Base-by-base conservation (phyloP, 2,329 filamentous ascomycete species). In the Chrysosporium keratinophilum region DNA sequence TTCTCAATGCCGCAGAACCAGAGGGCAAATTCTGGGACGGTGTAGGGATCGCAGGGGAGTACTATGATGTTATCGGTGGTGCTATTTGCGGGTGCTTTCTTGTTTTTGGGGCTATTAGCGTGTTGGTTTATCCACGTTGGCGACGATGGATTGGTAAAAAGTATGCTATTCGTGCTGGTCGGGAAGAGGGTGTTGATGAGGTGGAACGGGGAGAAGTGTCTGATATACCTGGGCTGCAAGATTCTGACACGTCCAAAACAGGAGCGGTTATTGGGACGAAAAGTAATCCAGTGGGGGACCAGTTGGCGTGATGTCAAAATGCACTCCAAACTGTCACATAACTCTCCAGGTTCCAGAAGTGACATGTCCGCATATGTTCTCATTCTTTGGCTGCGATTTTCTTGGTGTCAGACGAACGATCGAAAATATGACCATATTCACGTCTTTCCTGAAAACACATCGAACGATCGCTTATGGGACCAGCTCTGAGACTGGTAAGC, bases 21-120 rank as follows among this genome's bases (percentile, higher is more conserved):
- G 71, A 77, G 14, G 89, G 88, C 0, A 69, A 68, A n/a, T 96
- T 97, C 69, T 97, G 93, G 93, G 83, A 95, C 50, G 90, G 89
- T 0, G 85, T 97, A 0, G 79, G 81, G 48, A 79, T 76, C 0
- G 82, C 85, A 0, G 82, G 86, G 0, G 87, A 95, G 58, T 78
- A 89, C 65, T 95, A 88, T 61, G 88, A 95, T 68, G 79, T 91
- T 56, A 83, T 95, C 44, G 89, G 90, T 9, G 93, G 87, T 1
- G 79, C 78, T 14, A 95, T 98, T 34, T 95, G 90, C 59, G 89
- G 83, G 0, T 76, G 87, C 0, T 97, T 97, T 61, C 70, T 95
- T 0, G 67, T 95, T 0, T 84, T 88, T 45, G 91, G 89, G 0
- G 67, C 81, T 0, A 75, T 86, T 0, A 88, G 87, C 6, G 78